Conservation (phyloP, 208 protist genomes). For the Trypanosoma conorhini region DNA sequence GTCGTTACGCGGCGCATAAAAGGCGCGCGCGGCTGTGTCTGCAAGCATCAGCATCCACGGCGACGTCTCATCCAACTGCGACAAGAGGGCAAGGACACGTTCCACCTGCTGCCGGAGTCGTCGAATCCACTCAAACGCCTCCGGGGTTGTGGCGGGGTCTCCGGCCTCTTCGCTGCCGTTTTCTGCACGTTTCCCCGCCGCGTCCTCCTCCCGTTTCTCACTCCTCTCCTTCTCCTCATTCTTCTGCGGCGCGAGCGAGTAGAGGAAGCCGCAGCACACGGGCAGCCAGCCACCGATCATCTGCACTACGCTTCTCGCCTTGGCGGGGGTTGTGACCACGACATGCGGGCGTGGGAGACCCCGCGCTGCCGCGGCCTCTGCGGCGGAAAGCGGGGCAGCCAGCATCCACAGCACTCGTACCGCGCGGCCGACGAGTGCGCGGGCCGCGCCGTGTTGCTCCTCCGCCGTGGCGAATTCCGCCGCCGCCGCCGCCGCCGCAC, state of each 20-base stretch:
- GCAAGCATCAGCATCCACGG: slow-evolving; percentile 25
- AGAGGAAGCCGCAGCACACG: slow-evolving; percentile 10
- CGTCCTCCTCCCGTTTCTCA: neutral
- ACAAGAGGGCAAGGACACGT: slow-evolving; percentile 20
- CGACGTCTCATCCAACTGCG: slow-evolving; percentile 18
- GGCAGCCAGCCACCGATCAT: slow-evolving; percentile 27
- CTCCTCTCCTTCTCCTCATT: neutral
- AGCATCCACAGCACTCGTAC: slow-evolving; percentile 17
- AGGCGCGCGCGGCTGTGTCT: slow-evolving; percentile 8
- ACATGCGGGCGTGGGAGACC: slow-evolving; percentile 5
- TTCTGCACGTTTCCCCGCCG: neutral
- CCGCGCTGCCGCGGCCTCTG: neutral
- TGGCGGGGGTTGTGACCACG: slow-evolving; percentile 12
- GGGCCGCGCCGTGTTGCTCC: neutral
- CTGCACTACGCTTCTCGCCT: slow-evolving; percentile 17
- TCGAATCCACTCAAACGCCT: slow-evolving; percentile 21
- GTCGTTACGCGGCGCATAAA: slow-evolving; percentile 6
- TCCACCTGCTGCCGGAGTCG: slow-evolving; percentile 13
- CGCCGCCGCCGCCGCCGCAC: neutral
- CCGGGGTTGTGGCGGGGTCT: neutral
- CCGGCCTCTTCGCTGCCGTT: neutral
- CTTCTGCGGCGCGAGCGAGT: neutral
- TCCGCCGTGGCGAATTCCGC: neutral
- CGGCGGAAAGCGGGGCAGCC: neutral
- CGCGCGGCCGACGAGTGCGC: slow-evolving; percentile 7